A percentile compares a stretch with the other conserved stretches of the same genome.
phyloP scores from a whole-genome alignment of 257 asterid species.

The Coffea canephora region DNA sequence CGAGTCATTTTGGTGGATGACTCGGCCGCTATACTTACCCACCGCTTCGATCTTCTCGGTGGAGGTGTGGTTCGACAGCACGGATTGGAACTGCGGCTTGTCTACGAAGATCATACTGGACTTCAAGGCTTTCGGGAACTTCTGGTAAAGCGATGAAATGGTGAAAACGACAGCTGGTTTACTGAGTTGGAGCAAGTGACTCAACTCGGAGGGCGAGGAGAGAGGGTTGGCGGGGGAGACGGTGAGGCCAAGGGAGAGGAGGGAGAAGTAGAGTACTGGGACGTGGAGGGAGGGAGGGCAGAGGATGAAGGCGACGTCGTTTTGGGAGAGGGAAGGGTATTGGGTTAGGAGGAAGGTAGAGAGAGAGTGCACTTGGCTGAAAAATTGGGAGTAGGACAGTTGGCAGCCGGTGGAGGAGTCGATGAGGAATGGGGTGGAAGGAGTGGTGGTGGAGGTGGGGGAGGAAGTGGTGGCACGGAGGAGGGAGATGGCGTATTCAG shows the following conservation, averaged over 20 bases:
- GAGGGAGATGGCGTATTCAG: constrained; percentile 49
- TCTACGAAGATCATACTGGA: constrained; percentile 40
- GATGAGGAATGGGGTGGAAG: constrained; percentile 65
- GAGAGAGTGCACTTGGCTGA: constrained; percentile 52
- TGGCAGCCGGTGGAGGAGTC: constrained; percentile 54
- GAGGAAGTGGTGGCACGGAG: constrained; percentile 30
- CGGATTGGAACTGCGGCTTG: constrained; percentile 45
- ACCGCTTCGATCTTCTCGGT: neutral
- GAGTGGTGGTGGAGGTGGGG: constrained; percentile 26
- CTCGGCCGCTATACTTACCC: constrained; percentile 2
- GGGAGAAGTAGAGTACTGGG: constrained; percentile 73
- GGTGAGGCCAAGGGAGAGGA: constrained; percentile 63
- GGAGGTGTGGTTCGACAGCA: constrained; percentile 29
- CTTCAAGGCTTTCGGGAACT: constrained; percentile 39
- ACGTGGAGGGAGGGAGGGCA: constrained; percentile 66
- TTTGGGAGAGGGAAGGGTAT: constrained; percentile 45
- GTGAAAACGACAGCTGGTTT: constrained; percentile 61
- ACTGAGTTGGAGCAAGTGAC: constrained; percentile 51
- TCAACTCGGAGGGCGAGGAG: constrained; percentile 59
- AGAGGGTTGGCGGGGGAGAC: constrained; percentile 82
- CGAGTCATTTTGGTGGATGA: constrained; percentile 45
- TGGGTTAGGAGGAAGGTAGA: constrained; percentile 42
- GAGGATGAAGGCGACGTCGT: constrained; percentile 71
- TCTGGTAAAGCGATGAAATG: constrained; percentile 30
- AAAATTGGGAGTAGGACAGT: constrained; percentile 51